Evolutionary conservation across 257 asterid species (phyloP), one percentile per base, ranked within the genome.

Genomic region (Ballota nigra): DNA sequence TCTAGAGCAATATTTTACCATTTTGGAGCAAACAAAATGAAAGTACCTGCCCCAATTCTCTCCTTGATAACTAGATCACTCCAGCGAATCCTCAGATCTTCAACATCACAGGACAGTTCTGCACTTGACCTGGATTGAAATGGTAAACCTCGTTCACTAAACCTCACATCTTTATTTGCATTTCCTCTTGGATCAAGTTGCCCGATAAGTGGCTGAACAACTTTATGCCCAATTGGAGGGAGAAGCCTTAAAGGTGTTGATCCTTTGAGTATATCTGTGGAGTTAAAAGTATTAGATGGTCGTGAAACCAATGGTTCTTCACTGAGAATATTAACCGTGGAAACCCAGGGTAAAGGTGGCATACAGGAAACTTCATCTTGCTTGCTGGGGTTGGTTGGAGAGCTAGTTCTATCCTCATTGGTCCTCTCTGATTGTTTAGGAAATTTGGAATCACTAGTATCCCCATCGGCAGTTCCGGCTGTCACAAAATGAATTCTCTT

Each of bases 41-140:
- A 63, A 69, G 76, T 86, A 92, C 98, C 98, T 82, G 93, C 83
- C 57, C 98, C 98, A 8, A 92, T 92, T 77, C 80, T 86, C 87
- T 92, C 96, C 81, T 83, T 92, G 33, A 89, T 63, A 74, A 77
- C 85, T 79, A 92, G 89, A 82, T 92, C 98, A 72, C 80, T 80
- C 96, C 98, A 89, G 24, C 85, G 92, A 65, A 92, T 89, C 72
- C 80, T 82, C 73, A 89, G 80, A 76, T 89, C 96, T 59, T 86
- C 94, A 8, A 85, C 79, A 65, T 83, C 96, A 73, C 79, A 75
- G 63, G 78, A 69, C 81, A 82, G 75, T 76, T 81, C 77, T 43
- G 70, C 90, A 72, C 84, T 78, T 63, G 87, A 45, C 69, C 55
- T 83, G 15, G 84, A 24, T 69, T 82, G 76, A 83, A 84, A 49